A percentile compares a stretch with the other conserved stretches of the same genome.
phyloP scores from a whole-genome alignment of 805 yeast genomes.

The Sugiyamaella marilandica region DNA sequence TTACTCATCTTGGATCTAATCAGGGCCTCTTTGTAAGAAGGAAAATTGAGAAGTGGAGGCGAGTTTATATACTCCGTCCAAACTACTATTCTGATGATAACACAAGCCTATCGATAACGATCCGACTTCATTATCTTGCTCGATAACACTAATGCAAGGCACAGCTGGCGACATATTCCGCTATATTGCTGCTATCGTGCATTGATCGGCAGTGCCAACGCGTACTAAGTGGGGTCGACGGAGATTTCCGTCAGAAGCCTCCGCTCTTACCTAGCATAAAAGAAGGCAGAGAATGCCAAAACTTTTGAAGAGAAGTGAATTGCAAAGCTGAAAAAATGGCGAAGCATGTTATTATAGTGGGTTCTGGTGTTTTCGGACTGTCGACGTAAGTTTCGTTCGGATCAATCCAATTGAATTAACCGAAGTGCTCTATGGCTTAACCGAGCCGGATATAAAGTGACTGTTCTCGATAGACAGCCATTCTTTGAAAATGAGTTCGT shows the following conservation, averaged over 20 bases:
- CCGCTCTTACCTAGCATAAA: too few species aligned
- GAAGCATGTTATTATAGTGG: background rate
- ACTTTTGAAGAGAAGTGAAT: too few species aligned
- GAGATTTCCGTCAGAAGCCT: too few species aligned
- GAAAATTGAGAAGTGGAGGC: too few species aligned
- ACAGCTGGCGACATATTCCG: background rate
- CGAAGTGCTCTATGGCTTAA: conserved; percentile 9
- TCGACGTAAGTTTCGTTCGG: conserved; percentile 1
- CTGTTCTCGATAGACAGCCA: conserved; percentile 10
- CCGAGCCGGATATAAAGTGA: conserved; percentile 8
- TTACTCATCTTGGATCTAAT: background rate
- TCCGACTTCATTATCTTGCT: background rate
- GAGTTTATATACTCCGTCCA: background rate
- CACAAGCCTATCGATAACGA: background rate
- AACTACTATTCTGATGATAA: background rate
- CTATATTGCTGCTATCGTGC: background rate
- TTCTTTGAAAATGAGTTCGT: background rate
- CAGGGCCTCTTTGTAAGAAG: too few species aligned
- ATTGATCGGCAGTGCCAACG: too few species aligned
- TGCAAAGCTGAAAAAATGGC: background rate
- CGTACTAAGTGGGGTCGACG: too few species aligned
- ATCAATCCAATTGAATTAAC: background rate
- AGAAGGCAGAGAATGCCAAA: too few species aligned
- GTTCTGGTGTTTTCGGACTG: conserved; percentile 5
- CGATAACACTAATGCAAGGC: too few species aligned